Evolutionary conservation across 75 land plant genomes (phyloP), one percentile per base, ranked within the genome.

Genomic region (Isoetes taiwanensis): DNA sequence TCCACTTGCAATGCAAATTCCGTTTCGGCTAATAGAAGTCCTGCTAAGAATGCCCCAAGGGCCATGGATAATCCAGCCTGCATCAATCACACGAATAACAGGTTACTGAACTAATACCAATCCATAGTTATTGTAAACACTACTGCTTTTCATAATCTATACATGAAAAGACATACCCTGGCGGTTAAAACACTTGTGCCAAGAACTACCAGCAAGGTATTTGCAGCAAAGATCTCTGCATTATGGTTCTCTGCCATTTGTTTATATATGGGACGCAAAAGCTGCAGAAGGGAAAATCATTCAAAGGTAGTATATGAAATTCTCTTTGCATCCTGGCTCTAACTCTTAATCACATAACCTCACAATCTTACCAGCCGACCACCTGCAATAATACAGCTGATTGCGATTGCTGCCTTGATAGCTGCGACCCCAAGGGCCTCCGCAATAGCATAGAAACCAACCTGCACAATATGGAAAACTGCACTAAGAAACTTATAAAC

Each of bases 51-150:
- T 32, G 98, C 98, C 60, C 98, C 98, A 50, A 93, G 63, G 19
- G 98, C 98, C 98, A 93, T 93, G 23, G 98, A 93, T 42, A 93
- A 83, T 11, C 98, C 98, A 63, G 96, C 90, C 98, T 93, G 62
- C 31, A 27, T 12, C n/a, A 54, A n/a, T 6, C 10, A 30, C 17
- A 16, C 50, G 23, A 17, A 43, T 43, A 17, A 43, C n/a, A 43
- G 3, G 16, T 5, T 43, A 5, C 6, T 17, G n/a, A 57, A 57
- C 17, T 16, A 14, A n/a, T n/a, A n/a, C 19, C 48, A 43, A 12
- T 20, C 14, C 39, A 37, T 37, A 37, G 12, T 14, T 9, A 9
- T 9, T 14, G 12, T 23, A 26, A 19, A 57, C 23, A 59, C n/a
- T 14, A 25, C 28, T 43, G 2, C 6, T 41, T 41, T 8, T 20